Evolutionary conservation across 495 filamentous ascomycete genomes (phyloP), one percentile per base, ranked within the genome.

Genomic region (Paragyromitra xinjiangensis): DNA sequence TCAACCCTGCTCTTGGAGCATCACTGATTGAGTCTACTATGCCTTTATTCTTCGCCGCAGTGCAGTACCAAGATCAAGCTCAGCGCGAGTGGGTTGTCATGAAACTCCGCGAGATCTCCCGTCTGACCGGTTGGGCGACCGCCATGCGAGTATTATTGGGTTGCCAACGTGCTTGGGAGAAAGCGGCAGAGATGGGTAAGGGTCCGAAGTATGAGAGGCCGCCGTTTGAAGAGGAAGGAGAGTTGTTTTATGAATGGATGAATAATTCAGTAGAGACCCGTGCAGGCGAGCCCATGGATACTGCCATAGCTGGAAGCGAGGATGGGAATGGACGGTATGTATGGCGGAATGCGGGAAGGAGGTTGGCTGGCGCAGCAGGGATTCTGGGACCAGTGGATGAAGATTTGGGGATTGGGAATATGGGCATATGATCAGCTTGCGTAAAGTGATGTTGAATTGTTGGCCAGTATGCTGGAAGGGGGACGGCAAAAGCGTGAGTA

Each of bases 121-220:
- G 91, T 6, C 85, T 95, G 48, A 97, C 94, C 0, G 95, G 95
- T 0, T 98, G 93, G 92, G 91, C 93, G 78, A 91, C 90, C 1
- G 91, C 93, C 24, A 87, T 89, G 48, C 87, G 93, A 44, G 93
- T 98, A 70, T 92, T 93, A 11, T 83, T 88, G 58, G 94, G 94
- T 2, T 97, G 93, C 83, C 94, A 98, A 82, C 89, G 87, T 12
- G 88, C 90, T 4, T 99, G 95, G 95, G 86, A 88, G 55, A 90
- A 89, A 74, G 89, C 91, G 11, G 91, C 89, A 0, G 87, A 89
- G 68, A 83, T 90, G 72, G 93, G 93, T 2, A 87, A 88, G 7
- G 95, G 94, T 0, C 94, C 94, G 19, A 88, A 89, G 12, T 97
- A 95, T 82, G 79, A 84, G 65, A 83, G 86, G 71, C 86, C 87